phyloP scores from a whole-genome alignment of 1,139 yeast species.

The Blastobotrys malaysiensis region DNA sequence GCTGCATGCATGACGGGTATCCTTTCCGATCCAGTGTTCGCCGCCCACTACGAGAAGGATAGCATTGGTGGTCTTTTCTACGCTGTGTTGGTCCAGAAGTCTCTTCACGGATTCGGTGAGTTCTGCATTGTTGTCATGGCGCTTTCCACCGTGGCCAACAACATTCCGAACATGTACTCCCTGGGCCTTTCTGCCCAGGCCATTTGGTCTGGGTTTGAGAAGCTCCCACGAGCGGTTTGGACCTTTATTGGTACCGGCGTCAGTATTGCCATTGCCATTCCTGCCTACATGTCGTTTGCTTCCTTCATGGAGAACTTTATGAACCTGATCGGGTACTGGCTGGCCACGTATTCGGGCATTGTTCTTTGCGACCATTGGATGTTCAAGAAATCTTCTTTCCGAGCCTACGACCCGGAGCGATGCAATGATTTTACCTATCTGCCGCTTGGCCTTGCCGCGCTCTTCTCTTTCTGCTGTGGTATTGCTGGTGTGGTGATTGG shows the following conservation, averaged over 20 bases:
- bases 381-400: constrained; percentile 53
- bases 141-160: constrained; percentile 80
- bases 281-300: constrained; percentile 72
- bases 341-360: constrained; percentile 77
- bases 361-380: constrained; percentile 72
- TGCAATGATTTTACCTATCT: constrained; percentile 52
- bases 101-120: constrained; percentile 83
- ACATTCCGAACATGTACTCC: constrained; percentile 90
- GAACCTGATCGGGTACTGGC: constrained; percentile 86
- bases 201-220: constrained; percentile 63
- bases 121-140: constrained; percentile 82
- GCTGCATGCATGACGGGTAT: constrained; percentile 78
- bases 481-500: constrained; percentile 82
- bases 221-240: constrained; percentile 79
- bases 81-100: constrained; percentile 67
- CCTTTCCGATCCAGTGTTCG: constrained; percentile 42
- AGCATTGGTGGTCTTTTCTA: constrained; percentile 80
- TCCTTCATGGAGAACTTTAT: constrained; percentile 75
- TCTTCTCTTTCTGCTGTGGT: constrained; percentile 74
- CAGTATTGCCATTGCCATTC: constrained; percentile 80
- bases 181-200: constrained; percentile 82
- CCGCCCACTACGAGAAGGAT: constrained; percentile 45
- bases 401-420: constrained; percentile 57
- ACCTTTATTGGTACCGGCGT: constrained; percentile 68
- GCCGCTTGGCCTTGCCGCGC: constrained; percentile 76